Evolutionary conservation across 495 filamentous ascomycete genomes (phyloP).

Genomic region (Neurospora sp.): DNA sequence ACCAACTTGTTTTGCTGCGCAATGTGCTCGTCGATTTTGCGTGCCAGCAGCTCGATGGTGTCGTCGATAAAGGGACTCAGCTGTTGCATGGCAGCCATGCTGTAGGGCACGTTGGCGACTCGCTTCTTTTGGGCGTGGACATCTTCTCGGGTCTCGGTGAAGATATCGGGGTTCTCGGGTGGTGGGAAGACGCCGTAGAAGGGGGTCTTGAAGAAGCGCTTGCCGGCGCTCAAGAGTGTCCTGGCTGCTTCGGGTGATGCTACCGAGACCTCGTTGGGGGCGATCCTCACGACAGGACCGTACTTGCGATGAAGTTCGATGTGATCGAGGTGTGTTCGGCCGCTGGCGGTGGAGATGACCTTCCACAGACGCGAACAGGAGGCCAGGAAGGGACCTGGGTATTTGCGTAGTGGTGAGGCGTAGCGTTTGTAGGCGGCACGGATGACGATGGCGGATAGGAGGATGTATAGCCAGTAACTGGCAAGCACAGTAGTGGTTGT

Average conservation of each 20-base stretch:
- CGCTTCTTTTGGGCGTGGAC: slow-evolving; percentile 47
- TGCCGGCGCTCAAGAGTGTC: slow-evolving; percentile 38
- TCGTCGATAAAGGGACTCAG: slow-evolving; percentile 38
- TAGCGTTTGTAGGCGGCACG: slow-evolving; percentile 33
- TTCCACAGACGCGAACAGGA: slow-evolving; percentile 40
- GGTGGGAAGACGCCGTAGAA: slow-evolving; percentile 47
- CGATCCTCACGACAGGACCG: slow-evolving; percentile 46
- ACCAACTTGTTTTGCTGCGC: slow-evolving; percentile 1
- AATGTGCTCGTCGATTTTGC: slow-evolving; percentile 29
- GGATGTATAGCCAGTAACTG: slow-evolving; percentile 27
- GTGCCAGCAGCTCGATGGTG: slow-evolving; percentile 32
- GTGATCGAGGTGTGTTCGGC: slow-evolving; percentile 35
- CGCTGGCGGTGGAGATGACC: slow-evolving; percentile 25
- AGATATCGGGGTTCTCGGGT: slow-evolving; percentile 50
- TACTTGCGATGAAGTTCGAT: slow-evolving; percentile 41
- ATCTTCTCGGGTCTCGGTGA: slow-evolving; percentile 45
- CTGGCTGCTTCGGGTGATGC: slow-evolving; percentile 40
- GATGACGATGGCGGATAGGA: slow-evolving; percentile 20
- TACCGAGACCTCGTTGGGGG: slow-evolving; percentile 46
- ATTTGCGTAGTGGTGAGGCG: slow-evolving; percentile 33
- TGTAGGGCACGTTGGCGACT: slow-evolving; percentile 44
- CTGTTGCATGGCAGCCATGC: slow-evolving; percentile 44
- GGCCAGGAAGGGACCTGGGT: slow-evolving; percentile 42
- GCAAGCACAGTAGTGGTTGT: slow-evolving; percentile 19
- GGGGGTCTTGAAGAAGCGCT: slow-evolving; percentile 46